Base-by-base conservation (phyloP, 1,139 yeast species). In the Nakaseomyces delphensis region DNA sequence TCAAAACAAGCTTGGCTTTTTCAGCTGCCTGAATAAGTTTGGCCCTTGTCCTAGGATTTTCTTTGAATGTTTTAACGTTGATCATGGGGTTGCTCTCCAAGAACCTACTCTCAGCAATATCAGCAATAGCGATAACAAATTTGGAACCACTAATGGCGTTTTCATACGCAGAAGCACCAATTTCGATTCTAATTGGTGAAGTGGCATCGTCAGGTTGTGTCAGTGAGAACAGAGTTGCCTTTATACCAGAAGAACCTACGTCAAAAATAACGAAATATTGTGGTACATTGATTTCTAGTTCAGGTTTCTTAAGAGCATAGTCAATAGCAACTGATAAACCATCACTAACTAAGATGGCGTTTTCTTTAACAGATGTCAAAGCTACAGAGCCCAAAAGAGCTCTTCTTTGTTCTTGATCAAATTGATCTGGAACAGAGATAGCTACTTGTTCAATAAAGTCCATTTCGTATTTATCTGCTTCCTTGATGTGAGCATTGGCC, bases 221-320 rank as follows among this genome's bases (percentile, higher is more conserved):
- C 48, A 79, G 68, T 1, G 91, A 78, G 43, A 89, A 78, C 25
- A 91, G 66, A 0, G 97, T 83, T 3, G 96, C 95, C 44, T 80
- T 77, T 0, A 95, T 83, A 0, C 94, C 79, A 1, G 95, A 95
- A 2, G 96, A 93, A 41, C 99, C 99, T 74, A 83, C 76, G 60
- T 91, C 98, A 61, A 80, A 86, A 25, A 93, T 73, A 42, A 87
- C 61, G 56, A 83, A 85, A 55, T 80, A 75, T 53, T 79, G 77
- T 41, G 70, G 67, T 11, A 61, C 62, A 3, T 68, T 70, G 28
- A 70, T 64, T 14, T 69, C 70, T 42, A 64, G 58, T 36, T 56
- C 52, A 20, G 55, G 45, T 18, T 50, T 51, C 37, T 62, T 66
- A n/a, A 66, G 53, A 1, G 73, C 76, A 59, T 77, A 87, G 58